Conservation (phyloP, 2,329 filamentous ascomycete genomes). For the Pseudogymnoascus sp. region DNA sequence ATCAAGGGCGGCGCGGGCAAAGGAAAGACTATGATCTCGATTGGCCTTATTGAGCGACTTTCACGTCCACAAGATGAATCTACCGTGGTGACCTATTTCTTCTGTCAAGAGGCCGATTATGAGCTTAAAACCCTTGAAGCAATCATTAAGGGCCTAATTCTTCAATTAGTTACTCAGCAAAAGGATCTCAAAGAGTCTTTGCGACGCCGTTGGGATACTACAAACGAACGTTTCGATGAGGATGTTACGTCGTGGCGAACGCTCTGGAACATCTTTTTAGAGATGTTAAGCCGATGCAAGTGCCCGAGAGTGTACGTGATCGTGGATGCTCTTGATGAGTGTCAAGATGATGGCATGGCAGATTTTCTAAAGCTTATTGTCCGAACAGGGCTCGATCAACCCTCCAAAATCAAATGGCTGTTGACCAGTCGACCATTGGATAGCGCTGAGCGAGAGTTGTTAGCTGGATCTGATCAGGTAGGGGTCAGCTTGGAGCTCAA, state of each 20-base stretch:
- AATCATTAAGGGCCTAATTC: conserved; percentile 7
- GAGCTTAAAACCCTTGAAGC: conserved; percentile 13
- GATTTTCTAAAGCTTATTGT: conserved; percentile 12
- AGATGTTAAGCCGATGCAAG: conserved; percentile 10
- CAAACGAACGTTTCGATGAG: background rate
- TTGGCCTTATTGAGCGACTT: conserved; percentile 20
- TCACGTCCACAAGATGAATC: conserved; percentile 11
- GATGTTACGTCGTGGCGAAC: conserved; percentile 8
- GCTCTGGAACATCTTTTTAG: conserved; percentile 11
- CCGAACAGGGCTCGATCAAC: conserved; percentile 16
- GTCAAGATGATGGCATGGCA: conserved; percentile 8
- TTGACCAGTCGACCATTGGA: conserved; percentile 27
- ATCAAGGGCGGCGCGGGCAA: conserved; percentile 32
- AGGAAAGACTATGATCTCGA: conserved; percentile 33
- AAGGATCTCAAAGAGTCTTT: background rate
- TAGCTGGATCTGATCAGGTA: conserved; percentile 20
- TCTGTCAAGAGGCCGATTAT: conserved; percentile 14
- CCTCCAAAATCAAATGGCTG: conserved; percentile 25
- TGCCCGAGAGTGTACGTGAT: conserved; percentile 15
- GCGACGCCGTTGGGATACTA: conserved; percentile 7
- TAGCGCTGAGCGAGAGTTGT: conserved; percentile 19
- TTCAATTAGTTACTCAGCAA: background rate
- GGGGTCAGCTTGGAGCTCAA: conserved; percentile 19
- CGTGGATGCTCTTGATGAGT: conserved; percentile 18
- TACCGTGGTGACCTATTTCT: conserved; percentile 5